Evolutionary conservation across 305 asterid species (phyloP), one percentile per base, ranked within the genome.

Genomic region (Fraxinus baroniana): DNA sequence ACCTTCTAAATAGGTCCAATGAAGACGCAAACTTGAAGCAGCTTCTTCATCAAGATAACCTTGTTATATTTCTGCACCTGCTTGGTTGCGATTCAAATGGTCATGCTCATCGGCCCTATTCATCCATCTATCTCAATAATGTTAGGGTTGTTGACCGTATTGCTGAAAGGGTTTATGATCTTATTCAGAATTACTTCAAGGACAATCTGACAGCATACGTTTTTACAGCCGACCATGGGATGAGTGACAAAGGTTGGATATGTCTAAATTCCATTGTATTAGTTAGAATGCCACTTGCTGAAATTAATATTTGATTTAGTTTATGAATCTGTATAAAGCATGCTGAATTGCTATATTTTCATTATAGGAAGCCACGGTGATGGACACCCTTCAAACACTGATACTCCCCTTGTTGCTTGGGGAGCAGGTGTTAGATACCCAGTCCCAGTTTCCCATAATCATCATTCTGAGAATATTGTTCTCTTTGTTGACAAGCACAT

Each of bases 81-180:
- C 97, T 96, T 82, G 99, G 98, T 78, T 96, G 98, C 76, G 99
- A 96, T 91, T 93, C 98, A 70, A 96, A 96, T 82, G 98, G 99
- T 88, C 99, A 96, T 88, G 99, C 99, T 85, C 99, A 96, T 87
- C 93, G 98, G 89, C 98, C 99, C 78, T 92, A 83, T 87, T 94
- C 98, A 71, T 85, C 97, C 86, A 92, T 91, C 86, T 96, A 96
- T 91, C 98, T 94, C 88, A 96, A 96, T 86, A 96, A 96, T 87
- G 97, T 94, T 87, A 96, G 90, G 92, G 99, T 96, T 88, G 98
- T 96, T 90, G 98, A 96, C 90, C 83, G 62, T 80, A 92, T 96
- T 90, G 99, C 99, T 83, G 94, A 93, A 92, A 93, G 97, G 81
- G 97, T 92, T 89, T 91, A 96, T 90, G 91, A 93, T 92, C 94